A percentile compares a stretch with the other conserved stretches of the same genome.
These are phyloP conservation scores for Coccinonectria pachysandricola DNA, from an alignment of 2,329 filamentous ascomycete genomes.

Conservation along the genomic window DNA sequence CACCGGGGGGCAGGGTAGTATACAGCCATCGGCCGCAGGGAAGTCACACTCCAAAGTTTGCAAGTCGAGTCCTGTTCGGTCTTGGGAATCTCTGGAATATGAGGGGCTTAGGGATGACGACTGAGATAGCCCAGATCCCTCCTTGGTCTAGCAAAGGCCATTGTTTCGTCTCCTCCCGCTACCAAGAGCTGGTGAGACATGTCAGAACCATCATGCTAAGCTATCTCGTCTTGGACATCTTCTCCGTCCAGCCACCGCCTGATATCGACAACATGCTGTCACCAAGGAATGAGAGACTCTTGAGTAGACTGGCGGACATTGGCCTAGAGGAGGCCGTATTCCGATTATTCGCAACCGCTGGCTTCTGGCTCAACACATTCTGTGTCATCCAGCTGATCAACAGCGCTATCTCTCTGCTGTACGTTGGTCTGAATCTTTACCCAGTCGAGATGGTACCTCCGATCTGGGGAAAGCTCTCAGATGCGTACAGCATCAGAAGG, in stretches of 20 bases:
- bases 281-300: conserved; percentile 3
- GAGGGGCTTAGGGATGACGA: conserved; percentile 7
- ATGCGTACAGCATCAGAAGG: conserved; percentile 8
- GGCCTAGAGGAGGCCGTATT: conserved; percentile 4
- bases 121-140: conserved; percentile 4
- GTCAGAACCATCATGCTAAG: conserved; percentile 2
- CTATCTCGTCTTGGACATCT: conserved; percentile 9
- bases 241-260: conserved; percentile 5
- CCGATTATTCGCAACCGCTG: conserved; percentile 6
- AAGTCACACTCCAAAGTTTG: background rate
- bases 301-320: conserved; percentile 4
- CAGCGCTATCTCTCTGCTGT: conserved; percentile 4
- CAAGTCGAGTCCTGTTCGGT: conserved; percentile 3
- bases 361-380: conserved; percentile 13
- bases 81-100: conserved; percentile 10
- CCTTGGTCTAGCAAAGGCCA: conserved; percentile 1
- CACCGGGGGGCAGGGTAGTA: no score
- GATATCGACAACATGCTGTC: conserved; percentile 8
- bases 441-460: conserved; percentile 9
- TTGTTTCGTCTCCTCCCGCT: conserved; percentile 3
- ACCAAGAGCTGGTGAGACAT: conserved; percentile 5
- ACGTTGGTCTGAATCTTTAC: conserved; percentile 4
- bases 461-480: conserved; percentile 8
- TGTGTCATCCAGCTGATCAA: conserved; percentile 12
- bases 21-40: background rate